These are phyloP conservation scores for Fomitiporia mediterranea DNA, from an alignment of 1,284 basidiomycete species.

Conservation along the genomic window DNA sequence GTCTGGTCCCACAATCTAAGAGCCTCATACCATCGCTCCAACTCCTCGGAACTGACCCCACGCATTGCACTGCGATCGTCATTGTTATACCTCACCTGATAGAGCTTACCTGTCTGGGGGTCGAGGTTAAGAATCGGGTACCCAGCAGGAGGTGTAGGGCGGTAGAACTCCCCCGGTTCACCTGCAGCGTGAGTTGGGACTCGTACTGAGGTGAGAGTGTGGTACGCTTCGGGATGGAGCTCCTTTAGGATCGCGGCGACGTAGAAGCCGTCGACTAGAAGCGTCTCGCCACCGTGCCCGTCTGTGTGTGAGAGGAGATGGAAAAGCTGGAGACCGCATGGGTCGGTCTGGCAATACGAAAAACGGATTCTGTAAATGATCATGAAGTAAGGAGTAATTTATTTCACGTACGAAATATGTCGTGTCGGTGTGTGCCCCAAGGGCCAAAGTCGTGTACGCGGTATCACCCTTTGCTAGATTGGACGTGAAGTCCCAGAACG, in stretches of 20 bases:
- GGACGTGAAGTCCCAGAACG: conserved; percentile 97
- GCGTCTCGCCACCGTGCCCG: conserved; percentile 80
- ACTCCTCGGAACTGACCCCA: conserved; percentile 48
- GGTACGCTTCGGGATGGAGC: conserved; percentile 70
- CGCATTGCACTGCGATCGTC: conserved; percentile 85
- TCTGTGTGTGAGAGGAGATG: conserved; percentile 86
- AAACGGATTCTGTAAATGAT: too few species aligned
- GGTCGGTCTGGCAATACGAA: conserved; percentile 63
- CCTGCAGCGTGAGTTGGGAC: conserved; percentile 89
- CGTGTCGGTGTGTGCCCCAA: conserved; percentile 93
- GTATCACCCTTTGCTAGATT: conserved; percentile 69
- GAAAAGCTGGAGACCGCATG: conserved; percentile 92
- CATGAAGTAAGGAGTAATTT: too few species aligned
- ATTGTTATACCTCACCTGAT: conserved; percentile 91
- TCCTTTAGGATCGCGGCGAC: conserved; percentile 77
- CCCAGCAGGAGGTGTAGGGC: conserved; percentile 52
- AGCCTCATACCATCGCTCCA: conserved; percentile 82
- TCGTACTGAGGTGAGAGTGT: conserved; percentile 62
- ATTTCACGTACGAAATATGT: conserved; percentile 82
- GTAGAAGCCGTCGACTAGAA: conserved; percentile 95
- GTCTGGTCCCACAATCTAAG: conserved; percentile 75
- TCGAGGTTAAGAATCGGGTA: conserved; percentile 75
- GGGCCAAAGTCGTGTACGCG: conserved; percentile 78
- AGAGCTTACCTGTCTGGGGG: conserved; percentile 52
- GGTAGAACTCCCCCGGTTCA: conserved; percentile 60